Evolutionary conservation across 257 asterid species (phyloP).

Genomic region (Penstemon davidsonii): DNA sequence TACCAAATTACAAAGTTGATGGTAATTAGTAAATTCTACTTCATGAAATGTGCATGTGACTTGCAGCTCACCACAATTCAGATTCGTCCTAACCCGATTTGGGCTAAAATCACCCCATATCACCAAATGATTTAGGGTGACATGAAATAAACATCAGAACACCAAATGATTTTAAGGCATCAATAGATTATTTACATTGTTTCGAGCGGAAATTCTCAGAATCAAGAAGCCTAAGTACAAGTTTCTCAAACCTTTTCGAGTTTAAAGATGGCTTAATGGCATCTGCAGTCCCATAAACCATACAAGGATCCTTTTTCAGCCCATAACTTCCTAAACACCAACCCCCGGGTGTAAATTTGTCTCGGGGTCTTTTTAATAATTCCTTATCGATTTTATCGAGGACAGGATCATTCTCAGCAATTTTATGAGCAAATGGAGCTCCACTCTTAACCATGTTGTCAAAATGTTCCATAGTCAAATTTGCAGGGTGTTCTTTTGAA

Average conservation of each 20-base stretch:
- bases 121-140: too few species aligned
- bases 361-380: constrained; percentile 44
- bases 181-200: constrained; percentile 72
- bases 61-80: too few species aligned
- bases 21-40: too few species aligned
- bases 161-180: background rate
- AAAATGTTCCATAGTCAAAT: constrained; percentile 54
- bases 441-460: constrained; percentile 80
- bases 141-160: too few species aligned
- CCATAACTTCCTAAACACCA: constrained; percentile 69
- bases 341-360: constrained; percentile 62
- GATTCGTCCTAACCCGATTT: too few species aligned
- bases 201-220: constrained; percentile 68
- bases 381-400: constrained; percentile 64
- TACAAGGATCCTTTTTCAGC: constrained; percentile 54
- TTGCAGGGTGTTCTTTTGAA: constrained; percentile 55
- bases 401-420: constrained; percentile 52
- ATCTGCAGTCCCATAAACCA: constrained; percentile 50
- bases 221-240: constrained; percentile 67
- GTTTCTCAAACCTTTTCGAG: constrained; percentile 74
- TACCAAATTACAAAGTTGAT: too few species aligned
- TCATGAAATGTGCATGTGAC: too few species aligned
- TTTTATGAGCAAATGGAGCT: constrained; percentile 70
- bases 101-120: too few species aligned
- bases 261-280: constrained; percentile 61